phyloP scores from a whole-genome alignment of 352 stramenopile genomes.

The Phytophthora foliorum region DNA sequence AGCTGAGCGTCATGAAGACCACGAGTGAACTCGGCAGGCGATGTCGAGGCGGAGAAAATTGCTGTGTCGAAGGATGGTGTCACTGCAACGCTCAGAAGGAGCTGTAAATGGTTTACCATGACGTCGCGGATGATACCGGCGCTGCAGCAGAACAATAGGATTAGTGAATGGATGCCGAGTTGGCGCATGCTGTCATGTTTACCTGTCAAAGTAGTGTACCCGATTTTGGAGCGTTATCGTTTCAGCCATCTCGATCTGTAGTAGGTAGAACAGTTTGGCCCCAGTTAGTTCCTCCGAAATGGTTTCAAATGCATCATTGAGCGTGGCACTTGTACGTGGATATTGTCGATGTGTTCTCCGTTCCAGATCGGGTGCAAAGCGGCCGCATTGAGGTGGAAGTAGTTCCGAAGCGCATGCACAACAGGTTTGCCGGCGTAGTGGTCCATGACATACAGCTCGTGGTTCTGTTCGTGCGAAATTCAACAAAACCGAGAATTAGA shows the following conservation, averaged over 20 bases:
- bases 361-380: conserved; percentile 47
- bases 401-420: conserved; percentile 64
- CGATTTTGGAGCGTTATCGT: conserved; percentile 67
- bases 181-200: conserved; percentile 9
- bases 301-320: background rate
- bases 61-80: conserved; percentile 40
- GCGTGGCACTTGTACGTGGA: conserved; percentile 26
- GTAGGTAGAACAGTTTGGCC: background rate
- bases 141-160: conserved; percentile 22
- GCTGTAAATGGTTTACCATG: conserved; percentile 85
- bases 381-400: conserved; percentile 59
- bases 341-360: conserved; percentile 25
- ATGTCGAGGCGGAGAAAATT: background rate
- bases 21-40: conserved; percentile 4
- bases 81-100: conserved; percentile 56
- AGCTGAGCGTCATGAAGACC: conserved; percentile 21
- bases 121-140: conserved; percentile 84
- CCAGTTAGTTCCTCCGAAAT: background rate
- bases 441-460: conserved; percentile 89
- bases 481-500: background rate
- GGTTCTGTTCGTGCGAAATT: conserved; percentile 28
- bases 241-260: conserved; percentile 77
- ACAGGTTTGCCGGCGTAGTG: conserved; percentile 86
- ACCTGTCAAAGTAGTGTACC: conserved; percentile 79
- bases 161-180: conserved; percentile 2